Base-by-base conservation (phyloP, 371 early-diverging fungal genomes). In the Mucor racemosus region DNA sequence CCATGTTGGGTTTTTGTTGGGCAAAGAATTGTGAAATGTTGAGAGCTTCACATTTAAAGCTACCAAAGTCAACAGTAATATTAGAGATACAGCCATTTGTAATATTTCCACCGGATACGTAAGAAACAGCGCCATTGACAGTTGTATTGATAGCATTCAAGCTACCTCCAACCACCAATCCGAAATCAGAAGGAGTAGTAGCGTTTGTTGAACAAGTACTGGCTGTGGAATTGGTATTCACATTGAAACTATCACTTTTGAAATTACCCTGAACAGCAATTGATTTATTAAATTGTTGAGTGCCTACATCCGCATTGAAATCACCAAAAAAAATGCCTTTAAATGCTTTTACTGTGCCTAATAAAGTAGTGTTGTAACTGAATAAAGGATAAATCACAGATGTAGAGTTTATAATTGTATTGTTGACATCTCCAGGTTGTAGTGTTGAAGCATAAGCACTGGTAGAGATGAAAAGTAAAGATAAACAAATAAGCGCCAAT, bases 261-360 rank as follows among this genome's bases (percentile, higher is more conserved):
- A 65, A 59, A n/a, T 58, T 65, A 21, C 60, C 60, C 21, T 59
- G 53, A 3, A 59, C 35, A 33, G 66, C 66, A 1, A 65, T 14
- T 1, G 66, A 59, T n/a, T 53, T 59, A 33, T 59, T 65, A 50
- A 59, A 40, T 53, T 50, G 46, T 21, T 53, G 66, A 11, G 66
- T 59, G 21, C 33, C 44, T n/a, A 40, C 3, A 39, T 65, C 17
- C 10, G 66, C 60, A 6, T 48, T 26, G 38, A 65, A 65, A 34
- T 50, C 39, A n/a, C 60, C 66, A 53, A 65, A 65, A 13, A 65
- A 50, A 13, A 65, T 59, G 39, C 34, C 59, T 33, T 65, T 26
- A 46, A 50, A 65, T 26, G 44, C 40, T 1, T 60, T 41, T 15
- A 60, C 44, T 10, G 42, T 35, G 7, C n/a, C 44, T 17, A 44